Evolutionary conservation across 306 rosid genomes (phyloP), one percentile per base, ranked within the genome.

Genomic region (Malus sieversii): DNA sequence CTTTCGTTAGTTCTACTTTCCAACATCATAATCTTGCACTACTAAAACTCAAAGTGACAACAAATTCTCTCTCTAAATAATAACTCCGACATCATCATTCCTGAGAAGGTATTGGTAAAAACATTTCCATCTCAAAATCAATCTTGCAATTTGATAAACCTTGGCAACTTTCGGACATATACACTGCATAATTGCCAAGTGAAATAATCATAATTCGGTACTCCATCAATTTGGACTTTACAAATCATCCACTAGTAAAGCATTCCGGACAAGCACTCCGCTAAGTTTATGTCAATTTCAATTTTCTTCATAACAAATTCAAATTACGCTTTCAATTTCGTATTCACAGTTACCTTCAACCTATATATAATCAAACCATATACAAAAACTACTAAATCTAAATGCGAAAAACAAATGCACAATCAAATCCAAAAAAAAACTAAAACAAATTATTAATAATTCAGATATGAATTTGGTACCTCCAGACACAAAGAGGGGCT

Each of bases 401-500:
- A 75, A 0, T 0, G 55, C 8, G 32, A 20, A 14, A 64, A 35
- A 25, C 29, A 63, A 70, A n/a, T 63, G 63, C 60, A 32, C 0
- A 46, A 61, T 27, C 33, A 66, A 83, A 72, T 19, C 38, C 30
- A 16, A 3, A 1, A 5, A 5, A 63, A 40, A 22, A 0, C 42
- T 40, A 42, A 30, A 76, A 46, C 1, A 51, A 15, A 38, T 7
- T 1, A 51, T 15, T 5, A 51, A 51, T 5, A 51, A 51, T 51
- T 51, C 55, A 51, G 55, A 38, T 3, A 27, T 44, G 67, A 64
- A 70, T 66, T 58, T 23, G 53, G 74, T 65, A 94, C 98, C 98
- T 90, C 98, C 98, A 58, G 98, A 94, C 9, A 94, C 98, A 79
- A 94, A 90, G 4, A 94, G 83, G 5, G 98, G 98, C 87, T 94